Percentiles rank a stretch among this genome's conserved stretches.
These are phyloP conservation scores for Coemansia sp. DNA, from an alignment of 192 early-diverging fungal species.

Conservation along the genomic window DNA sequence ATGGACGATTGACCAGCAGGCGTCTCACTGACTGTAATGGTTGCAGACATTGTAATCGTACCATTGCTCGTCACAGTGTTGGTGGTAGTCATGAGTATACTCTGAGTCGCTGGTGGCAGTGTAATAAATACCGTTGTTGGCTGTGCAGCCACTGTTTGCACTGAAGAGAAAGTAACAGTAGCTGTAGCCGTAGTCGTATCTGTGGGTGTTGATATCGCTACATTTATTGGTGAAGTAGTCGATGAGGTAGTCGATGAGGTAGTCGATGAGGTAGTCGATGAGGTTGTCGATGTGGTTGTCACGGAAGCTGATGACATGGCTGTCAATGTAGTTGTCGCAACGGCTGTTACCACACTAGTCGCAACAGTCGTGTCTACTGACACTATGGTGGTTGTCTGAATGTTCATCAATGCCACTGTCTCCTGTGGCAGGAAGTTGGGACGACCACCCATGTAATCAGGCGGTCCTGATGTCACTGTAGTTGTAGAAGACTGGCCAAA, in stretches of 20 bases:
- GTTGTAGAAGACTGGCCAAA: too few species aligned
- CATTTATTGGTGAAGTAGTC: background rate
- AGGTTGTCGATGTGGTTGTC: background rate
- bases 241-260: constrained; percentile 13
- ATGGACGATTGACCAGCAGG: background rate
- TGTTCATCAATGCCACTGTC: background rate
- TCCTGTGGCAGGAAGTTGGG: background rate
- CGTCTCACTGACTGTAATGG: background rate
- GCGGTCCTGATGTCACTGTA: background rate
- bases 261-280: background rate
- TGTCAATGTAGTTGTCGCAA: constrained; percentile 3
- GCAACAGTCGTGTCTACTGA: background rate
- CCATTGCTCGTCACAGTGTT: background rate
- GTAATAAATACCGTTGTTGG: background rate
- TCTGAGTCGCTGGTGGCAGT: background rate
- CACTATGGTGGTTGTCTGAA: background rate
- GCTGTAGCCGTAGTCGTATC: background rate
- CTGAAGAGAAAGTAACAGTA: background rate
- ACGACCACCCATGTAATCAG: background rate
- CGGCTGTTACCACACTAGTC: background rate
- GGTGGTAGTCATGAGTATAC: background rate
- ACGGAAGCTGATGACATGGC: background rate
- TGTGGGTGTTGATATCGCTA: constrained; percentile 6
- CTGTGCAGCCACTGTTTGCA: background rate
- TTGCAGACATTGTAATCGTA: constrained; percentile 1